Conservation (phyloP, 2,329 filamentous ascomycete species). For the Botrytis byssoidea region DNA sequence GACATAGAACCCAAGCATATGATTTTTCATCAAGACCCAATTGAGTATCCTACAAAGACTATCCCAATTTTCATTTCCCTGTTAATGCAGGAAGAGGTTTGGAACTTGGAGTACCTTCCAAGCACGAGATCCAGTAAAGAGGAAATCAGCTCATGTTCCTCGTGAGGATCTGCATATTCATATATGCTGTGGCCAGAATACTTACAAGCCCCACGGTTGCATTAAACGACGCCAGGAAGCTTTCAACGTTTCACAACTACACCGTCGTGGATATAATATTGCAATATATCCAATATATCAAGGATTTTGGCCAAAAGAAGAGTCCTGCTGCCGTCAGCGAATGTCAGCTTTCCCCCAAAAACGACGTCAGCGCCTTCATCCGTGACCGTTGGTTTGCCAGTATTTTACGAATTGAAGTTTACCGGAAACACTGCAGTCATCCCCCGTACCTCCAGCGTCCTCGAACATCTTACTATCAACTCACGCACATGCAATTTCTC, state of each 20-base stretch:
- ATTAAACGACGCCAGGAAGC: slow-evolving; percentile 7
- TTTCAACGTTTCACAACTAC: slow-evolving; percentile 5
- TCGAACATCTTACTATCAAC: slow-evolving; percentile 5
- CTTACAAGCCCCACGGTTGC: slow-evolving; percentile 12
- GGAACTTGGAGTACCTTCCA: slow-evolving; percentile 1
- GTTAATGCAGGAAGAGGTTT: slow-evolving; percentile 3
- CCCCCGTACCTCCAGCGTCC: slow-evolving; percentile 13
- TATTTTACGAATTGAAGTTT: slow-evolving; percentile 14
- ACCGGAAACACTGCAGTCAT: slow-evolving; percentile 20
- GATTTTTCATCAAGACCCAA: slow-evolving; percentile 7
- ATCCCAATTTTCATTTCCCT: background rate
- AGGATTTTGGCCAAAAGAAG: slow-evolving; percentile 14
- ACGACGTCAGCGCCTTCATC: slow-evolving; percentile 7
- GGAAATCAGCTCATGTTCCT: slow-evolving; percentile 15
- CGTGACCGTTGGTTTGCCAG: slow-evolving; percentile 14
- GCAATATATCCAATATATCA: slow-evolving; percentile 13
- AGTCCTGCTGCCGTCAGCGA: slow-evolving; percentile 14
- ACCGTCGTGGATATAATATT: slow-evolving; percentile 14
- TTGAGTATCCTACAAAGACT: slow-evolving; percentile 7
- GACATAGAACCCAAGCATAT: slow-evolving; percentile 2
- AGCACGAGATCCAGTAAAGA: slow-evolving; percentile 3
- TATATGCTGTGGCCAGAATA: slow-evolving; percentile 13
- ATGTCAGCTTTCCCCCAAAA: slow-evolving; percentile 10
- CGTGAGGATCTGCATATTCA: slow-evolving; percentile 19
- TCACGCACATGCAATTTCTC: background rate